A percentile compares a stretch with the other conserved stretches of the same genome.
phyloP scores from a whole-genome alignment of 352 stramenopile genomes.

The Phytophthora kernoviae region DNA sequence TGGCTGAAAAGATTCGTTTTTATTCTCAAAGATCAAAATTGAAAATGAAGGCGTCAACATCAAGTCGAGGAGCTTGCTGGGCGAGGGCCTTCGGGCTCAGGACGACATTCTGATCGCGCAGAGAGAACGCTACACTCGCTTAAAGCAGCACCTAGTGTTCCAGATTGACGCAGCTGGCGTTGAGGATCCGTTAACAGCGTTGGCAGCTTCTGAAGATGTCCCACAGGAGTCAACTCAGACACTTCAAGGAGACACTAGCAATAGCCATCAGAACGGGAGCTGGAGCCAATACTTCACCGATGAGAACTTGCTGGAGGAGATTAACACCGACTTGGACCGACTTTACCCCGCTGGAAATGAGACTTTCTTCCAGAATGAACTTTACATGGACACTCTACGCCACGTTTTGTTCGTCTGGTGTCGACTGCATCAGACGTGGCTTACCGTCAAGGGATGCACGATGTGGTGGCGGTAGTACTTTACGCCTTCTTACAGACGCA shows the following conservation, averaged over 20 bases:
- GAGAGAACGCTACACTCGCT: constrained; percentile 51
- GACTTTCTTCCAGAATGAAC: constrained; percentile 75
- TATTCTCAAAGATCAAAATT: constrained; percentile 2
- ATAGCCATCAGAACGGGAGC: not conserved
- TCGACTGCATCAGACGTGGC: constrained; percentile 77
- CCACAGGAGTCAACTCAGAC: not conserved
- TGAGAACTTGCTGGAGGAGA: constrained; percentile 73
- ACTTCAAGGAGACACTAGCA: not conserved
- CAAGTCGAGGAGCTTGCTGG: constrained; percentile 25
- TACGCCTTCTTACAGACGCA: constrained; percentile 56
- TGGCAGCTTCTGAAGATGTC: constrained; percentile 12
- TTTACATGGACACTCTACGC: constrained; percentile 63
- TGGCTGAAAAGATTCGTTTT: too few species aligned
- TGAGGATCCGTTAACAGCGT: constrained; percentile 53
- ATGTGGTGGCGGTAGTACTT: constrained; percentile 79
- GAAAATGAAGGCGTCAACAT: constrained; percentile 16
- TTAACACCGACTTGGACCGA: constrained; percentile 82
- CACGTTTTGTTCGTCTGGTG: constrained; percentile 88
- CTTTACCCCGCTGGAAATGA: constrained; percentile 79
- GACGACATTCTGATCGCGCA: constrained; percentile 18
- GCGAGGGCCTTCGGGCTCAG: constrained; percentile 29
- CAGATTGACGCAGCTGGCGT: constrained; percentile 58
- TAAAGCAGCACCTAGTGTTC: constrained; percentile 73
- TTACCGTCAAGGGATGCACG: constrained; percentile 89
- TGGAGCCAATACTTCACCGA: constrained; percentile 79